Conservation (phyloP, 306 rosid species). For the Argentina anserina region DNA sequence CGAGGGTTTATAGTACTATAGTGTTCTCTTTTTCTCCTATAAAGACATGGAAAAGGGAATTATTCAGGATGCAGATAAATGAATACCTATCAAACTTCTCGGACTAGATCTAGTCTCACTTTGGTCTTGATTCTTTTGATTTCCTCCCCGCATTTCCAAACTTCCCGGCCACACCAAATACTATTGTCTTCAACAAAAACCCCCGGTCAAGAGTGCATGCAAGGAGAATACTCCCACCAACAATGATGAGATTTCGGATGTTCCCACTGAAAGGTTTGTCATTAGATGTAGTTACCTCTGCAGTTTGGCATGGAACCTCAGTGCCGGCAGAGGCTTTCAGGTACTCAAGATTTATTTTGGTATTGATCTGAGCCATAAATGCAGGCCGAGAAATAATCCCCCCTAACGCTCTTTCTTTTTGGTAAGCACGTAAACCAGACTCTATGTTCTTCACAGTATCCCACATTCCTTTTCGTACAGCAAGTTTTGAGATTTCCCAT, state of each 20-base stretch:
- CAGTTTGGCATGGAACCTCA: conserved; percentile 14
- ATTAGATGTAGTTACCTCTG: conserved; percentile 14
- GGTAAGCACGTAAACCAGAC: conserved; percentile 60
- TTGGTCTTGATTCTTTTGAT: conserved; percentile 48
- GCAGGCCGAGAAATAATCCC: conserved; percentile 54
- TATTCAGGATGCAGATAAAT: not conserved
- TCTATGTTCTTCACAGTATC: conserved; percentile 87
- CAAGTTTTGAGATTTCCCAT: conserved; percentile 87
- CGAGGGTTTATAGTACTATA: not conserved
- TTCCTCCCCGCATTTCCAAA: conserved; percentile 63
- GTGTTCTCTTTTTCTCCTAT: not conserved
- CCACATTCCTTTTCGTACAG: conserved; percentile 86
- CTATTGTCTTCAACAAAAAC: conserved; percentile 64
- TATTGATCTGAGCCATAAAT: conserved; percentile 59
- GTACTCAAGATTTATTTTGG: conserved; percentile 52
- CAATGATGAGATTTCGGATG: conserved; percentile 60
- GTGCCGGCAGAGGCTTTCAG: conserved; percentile 43
- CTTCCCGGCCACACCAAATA: conserved; percentile 72
- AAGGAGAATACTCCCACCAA: conserved; percentile 71
- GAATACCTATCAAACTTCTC: not conserved
- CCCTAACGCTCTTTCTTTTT: conserved; percentile 57
- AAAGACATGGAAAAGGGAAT: conserved; percentile 12
- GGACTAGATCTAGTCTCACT: conserved; percentile 8
- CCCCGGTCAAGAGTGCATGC: conserved; percentile 80
- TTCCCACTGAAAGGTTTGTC: conserved; percentile 45